A percentile compares a stretch with the other conserved stretches of the same genome.
Evolutionary conservation across 257 asterid genomes (phyloP).

Genomic region (Rubia yunnanensis): DNA sequence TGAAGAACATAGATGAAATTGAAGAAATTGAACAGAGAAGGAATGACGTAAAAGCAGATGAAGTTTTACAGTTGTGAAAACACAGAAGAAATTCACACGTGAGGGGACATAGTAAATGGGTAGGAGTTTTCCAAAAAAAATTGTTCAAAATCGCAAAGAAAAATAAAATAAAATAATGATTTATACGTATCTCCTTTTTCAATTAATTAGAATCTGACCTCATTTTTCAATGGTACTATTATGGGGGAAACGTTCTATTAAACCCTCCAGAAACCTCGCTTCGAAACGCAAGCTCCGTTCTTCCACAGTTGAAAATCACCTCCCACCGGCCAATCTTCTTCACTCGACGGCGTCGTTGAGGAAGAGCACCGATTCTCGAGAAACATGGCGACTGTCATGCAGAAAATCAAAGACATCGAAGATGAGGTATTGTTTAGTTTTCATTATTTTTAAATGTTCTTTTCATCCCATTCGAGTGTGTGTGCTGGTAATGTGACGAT

Average conservation of each 20-base stretch:
- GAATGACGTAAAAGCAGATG: too few relatives aligned
- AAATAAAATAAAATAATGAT: too few relatives aligned
- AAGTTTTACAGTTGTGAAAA: too few relatives aligned
- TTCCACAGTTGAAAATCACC: slow-evolving; percentile 1
- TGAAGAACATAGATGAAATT: too few relatives aligned
- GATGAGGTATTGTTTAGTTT: slow-evolving; percentile 56
- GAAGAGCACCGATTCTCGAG: slow-evolving; percentile 6
- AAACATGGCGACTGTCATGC: slow-evolving; percentile 94
- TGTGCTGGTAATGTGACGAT: background rate
- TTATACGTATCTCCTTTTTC: too few relatives aligned
- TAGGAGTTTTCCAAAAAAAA: too few relatives aligned
- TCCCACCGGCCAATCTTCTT: background rate
- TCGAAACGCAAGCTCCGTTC: background rate
- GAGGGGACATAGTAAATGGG: too few relatives aligned
- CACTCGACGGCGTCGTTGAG: background rate
- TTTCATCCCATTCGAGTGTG: background rate
- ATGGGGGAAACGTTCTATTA: background rate
- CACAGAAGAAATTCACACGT: too few relatives aligned
- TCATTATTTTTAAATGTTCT: background rate
- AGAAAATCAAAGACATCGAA: slow-evolving; percentile 97
- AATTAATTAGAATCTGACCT: too few relatives aligned
- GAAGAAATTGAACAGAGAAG: too few relatives aligned
- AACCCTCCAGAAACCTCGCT: slow-evolving; percentile 6
- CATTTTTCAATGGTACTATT: too few relatives aligned
- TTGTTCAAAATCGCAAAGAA: too few relatives aligned